phyloP scores from a whole-genome alignment of 2,329 filamentous ascomycete species.

The Aspergillus ustus region DNA sequence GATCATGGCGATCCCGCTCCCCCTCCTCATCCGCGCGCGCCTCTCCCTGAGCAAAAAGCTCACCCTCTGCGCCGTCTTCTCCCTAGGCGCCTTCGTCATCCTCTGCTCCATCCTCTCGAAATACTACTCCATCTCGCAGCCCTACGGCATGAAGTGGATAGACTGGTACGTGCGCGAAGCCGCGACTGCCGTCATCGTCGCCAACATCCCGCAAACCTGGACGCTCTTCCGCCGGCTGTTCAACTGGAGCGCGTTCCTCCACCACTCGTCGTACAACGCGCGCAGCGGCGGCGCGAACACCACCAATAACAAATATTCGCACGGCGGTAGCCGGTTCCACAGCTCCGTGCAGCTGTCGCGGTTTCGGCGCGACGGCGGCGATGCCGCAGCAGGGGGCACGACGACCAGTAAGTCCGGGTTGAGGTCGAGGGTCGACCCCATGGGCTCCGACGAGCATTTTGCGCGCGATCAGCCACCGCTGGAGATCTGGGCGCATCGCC shows the following conservation, averaged over 20 bases:
- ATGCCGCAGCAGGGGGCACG: neutral
- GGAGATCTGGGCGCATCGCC: slow-evolving; percentile 27
- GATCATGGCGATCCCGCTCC: slow-evolving; percentile 52
- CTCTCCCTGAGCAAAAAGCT: slow-evolving; percentile 54
- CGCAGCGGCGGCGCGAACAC: slow-evolving; percentile 3
- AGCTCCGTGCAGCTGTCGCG: slow-evolving; percentile 21
- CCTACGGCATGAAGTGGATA: slow-evolving; percentile 61
- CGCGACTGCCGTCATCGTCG: slow-evolving; percentile 62
- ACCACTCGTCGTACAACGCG: slow-evolving; percentile 21
- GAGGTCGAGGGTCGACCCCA: slow-evolving; percentile 12
- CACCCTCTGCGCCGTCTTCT: slow-evolving; percentile 60
- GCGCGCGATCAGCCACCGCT: slow-evolving; percentile 8
- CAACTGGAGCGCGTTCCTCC: slow-evolving; percentile 37
- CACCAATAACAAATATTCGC: slow-evolving; percentile 15
- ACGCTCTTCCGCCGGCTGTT: slow-evolving; percentile 58
- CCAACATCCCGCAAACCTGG: slow-evolving; percentile 66
- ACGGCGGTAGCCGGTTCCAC: slow-evolving; percentile 9
- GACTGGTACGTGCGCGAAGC: slow-evolving; percentile 66
- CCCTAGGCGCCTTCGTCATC: slow-evolving; percentile 61
- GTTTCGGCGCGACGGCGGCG: slow-evolving; percentile 9
- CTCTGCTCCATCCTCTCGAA: slow-evolving; percentile 64
- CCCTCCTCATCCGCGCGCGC: slow-evolving; percentile 49
- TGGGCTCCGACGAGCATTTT: slow-evolving; percentile 20
- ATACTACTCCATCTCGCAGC: slow-evolving; percentile 63
- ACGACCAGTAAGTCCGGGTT: slow-evolving; percentile 7